Base-by-base conservation (phyloP, 129 eudicot genomes). In the Pulicaria dysenterica region DNA sequence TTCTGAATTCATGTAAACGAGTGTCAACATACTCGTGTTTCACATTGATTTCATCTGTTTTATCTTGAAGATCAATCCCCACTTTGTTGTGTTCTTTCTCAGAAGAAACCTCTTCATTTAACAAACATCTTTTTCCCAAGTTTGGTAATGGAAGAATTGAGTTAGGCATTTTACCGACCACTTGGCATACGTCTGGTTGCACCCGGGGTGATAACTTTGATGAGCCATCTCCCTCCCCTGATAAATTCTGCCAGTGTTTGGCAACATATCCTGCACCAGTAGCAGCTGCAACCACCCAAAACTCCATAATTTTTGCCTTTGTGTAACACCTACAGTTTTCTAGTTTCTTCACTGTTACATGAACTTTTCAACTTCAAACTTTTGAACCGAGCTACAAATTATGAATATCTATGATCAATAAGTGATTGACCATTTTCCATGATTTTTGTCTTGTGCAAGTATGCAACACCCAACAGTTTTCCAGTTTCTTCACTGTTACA, bases 201-300 rank as follows among this genome's bases (percentile, higher is more conserved):
- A 49, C 67, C 9, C 60, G 79, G 11, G 73, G 38, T 73, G 88
- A 80, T 50, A 46, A 66, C 54, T 66, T 78, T 9, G 58, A 8
- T 60, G 58, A 45, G 63, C 79, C 60, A 45, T 84, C 89, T 72
- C 76, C 84, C 44, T 82, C 88, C 41, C 82, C 85, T 1, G 89
- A 72, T n/a, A 80, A 37, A 61, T 79, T 82, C 57, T 83, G 85
- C 89, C 80, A 76, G 79, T 84, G 79, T 77, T 87, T 86, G n/a
- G 93, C 96, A 43, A 89, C 64, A 47, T 80, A 89, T 36, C 93
- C 90, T 72, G 88, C 92, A 74, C 96, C 90, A 5, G 93, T 83
- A 77, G 90, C 96, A 42, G 93, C 96, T 72, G 92, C 96, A 76
- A 89, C 93, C 79, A 89, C 88, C 96, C 96, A 86, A 50, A 89